Percentiles rank a stretch among this genome's conserved stretches.
Evolutionary conservation across 352 stramenopile genomes (phyloP).

Genomic region (Phytopythium oedochilum): DNA sequence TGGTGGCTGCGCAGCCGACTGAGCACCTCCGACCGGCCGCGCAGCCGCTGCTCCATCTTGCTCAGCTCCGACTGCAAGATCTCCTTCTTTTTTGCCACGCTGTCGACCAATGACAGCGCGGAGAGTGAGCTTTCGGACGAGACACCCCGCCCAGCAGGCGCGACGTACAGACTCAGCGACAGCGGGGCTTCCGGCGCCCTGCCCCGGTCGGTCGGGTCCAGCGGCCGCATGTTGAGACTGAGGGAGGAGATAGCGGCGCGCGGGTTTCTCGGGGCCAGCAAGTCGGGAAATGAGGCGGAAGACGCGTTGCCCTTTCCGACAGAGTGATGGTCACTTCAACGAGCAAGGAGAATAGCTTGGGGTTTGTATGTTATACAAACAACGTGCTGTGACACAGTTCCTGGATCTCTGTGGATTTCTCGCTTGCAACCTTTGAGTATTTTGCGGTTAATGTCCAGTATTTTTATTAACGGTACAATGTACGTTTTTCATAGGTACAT

Average conservation of each 20-base stretch:
- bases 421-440: too few species aligned
- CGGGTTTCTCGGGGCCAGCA: too few species aligned
- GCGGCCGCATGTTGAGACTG: not conserved
- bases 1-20: slow-evolving; percentile 23
- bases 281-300: not conserved
- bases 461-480: too few species aligned
- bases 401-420: too few species aligned
- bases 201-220: not conserved
- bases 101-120: too few species aligned
- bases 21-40: slow-evolving; percentile 28
- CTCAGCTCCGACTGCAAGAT: slow-evolving; percentile 25
- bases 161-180: slow-evolving; percentile 21
- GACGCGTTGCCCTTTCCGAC: not conserved
- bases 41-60: slow-evolving; percentile 28
- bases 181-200: slow-evolving; percentile 14
- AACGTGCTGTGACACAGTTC: too few species aligned
- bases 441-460: too few species aligned
- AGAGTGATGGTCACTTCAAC: slow-evolving; percentile 8
- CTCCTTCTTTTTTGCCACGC: slow-evolving; percentile 41
- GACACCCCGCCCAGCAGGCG: too few species aligned
- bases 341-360: not conserved
- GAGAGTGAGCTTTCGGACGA: too few species aligned
- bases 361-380: too few species aligned
- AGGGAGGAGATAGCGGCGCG: not conserved
- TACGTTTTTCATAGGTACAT: too few species aligned